Conservation (phyloP, 2,329 filamentous ascomycete species). For the Stagonosporopsis cucurbitacearum region DNA sequence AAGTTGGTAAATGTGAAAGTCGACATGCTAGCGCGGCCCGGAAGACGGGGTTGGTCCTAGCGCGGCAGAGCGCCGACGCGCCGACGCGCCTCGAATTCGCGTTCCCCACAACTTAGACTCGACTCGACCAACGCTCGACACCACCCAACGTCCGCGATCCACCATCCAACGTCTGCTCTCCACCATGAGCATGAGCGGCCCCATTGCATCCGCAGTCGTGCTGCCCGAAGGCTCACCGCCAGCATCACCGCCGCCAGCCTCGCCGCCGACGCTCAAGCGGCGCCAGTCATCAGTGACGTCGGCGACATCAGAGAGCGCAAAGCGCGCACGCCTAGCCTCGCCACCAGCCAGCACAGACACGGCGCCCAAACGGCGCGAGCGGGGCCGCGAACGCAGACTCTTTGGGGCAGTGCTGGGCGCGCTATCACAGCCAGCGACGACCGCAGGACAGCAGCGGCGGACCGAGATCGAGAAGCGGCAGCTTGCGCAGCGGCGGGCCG, state of each 20-base stretch:
- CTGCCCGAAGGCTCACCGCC: slow-evolving; percentile 58
- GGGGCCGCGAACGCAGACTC: slow-evolving; percentile 80
- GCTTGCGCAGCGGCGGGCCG: slow-evolving; percentile 75
- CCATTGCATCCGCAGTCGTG: slow-evolving; percentile 62
- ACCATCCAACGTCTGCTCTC: neutral
- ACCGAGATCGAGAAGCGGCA: slow-evolving; percentile 84
- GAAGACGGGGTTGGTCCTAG: neutral
- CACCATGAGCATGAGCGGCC: slow-evolving; percentile 47
- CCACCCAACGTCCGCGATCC: neutral
- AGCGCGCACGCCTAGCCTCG: slow-evolving; percentile 61
- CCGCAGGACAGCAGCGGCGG: slow-evolving; percentile 69
- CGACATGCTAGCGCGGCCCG: neutral
- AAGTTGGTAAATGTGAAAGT: neutral
- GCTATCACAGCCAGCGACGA: slow-evolving; percentile 72
- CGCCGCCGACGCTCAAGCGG: slow-evolving; percentile 53
- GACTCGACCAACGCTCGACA: neutral
- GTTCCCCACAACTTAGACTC: neutral
- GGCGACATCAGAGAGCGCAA: slow-evolving; percentile 53
- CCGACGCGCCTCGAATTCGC: neutral
- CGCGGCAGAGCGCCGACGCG: neutral
- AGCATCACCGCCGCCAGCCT: slow-evolving; percentile 35
- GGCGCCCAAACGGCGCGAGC: slow-evolving; percentile 61
- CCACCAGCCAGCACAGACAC: slow-evolving; percentile 44
- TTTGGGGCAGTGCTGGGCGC: slow-evolving; percentile 84
- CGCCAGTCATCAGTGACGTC: slow-evolving; percentile 59